A percentile compares a stretch with the other conserved stretches of the same genome.
Conservation (phyloP, 2,329 filamentous ascomycete species). For the Calonectria pseudoreteaudii region DNA sequence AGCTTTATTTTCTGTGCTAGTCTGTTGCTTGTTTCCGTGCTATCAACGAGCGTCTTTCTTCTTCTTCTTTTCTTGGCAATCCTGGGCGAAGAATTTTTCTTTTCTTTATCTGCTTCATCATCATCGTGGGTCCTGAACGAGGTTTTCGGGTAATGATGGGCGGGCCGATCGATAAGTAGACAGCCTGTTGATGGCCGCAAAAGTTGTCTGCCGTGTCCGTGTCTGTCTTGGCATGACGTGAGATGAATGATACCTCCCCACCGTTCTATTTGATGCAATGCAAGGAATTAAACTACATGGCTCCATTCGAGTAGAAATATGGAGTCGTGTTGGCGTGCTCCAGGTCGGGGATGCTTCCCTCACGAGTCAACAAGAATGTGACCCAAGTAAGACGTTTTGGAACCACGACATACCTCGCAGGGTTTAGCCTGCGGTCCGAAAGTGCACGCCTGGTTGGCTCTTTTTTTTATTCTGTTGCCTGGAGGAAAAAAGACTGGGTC, state of each 20-base stretch:
- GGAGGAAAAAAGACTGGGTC: slow-evolving; percentile 5
- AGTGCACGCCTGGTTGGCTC: background rate
- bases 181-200: background rate
- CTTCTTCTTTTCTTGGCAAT: background rate
- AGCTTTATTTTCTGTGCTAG: background rate
- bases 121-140: background rate
- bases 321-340: background rate
- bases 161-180: background rate
- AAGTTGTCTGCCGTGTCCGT: background rate
- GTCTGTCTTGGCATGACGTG: background rate
- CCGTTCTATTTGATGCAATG: slow-evolving; percentile 9
- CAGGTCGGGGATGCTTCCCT: background rate
- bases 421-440: background rate
- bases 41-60: background rate
- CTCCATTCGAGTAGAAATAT: background rate
- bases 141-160: background rate
- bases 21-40: background rate
- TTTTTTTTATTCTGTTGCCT: slow-evolving; percentile 35
- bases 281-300: slow-evolving; percentile 13
- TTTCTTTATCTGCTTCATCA: background rate
- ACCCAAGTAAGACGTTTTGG: background rate
- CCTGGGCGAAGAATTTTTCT: background rate
- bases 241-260: background rate
- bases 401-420: background rate
- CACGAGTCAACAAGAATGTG: background rate